These are phyloP conservation scores for Aeschynomene evenia DNA, from an alignment of 306 rosid genomes.

Conservation along the genomic window DNA sequence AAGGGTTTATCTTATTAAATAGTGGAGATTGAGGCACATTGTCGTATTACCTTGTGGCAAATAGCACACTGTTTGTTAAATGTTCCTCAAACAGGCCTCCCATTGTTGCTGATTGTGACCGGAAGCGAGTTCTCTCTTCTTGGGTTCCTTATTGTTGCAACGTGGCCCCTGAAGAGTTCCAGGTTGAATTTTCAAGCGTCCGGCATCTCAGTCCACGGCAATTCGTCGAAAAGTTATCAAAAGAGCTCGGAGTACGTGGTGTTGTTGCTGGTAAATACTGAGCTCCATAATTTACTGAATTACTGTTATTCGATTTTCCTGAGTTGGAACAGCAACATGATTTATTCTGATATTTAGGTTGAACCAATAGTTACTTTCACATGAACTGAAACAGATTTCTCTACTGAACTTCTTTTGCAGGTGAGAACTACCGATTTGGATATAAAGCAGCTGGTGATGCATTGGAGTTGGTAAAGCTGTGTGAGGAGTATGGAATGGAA, in stretches of 20 bases:
- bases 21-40: neutral
- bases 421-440: conserved; percentile 94
- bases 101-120: conserved; percentile 81
- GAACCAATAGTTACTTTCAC: conserved; percentile 1
- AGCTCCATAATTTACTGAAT: conserved; percentile 1
- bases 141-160: conserved; percentile 75
- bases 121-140: conserved; percentile 76
- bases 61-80: conserved; percentile 5
- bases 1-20: neutral
- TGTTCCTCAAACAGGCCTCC: conserved; percentile 68
- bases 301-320: no score
- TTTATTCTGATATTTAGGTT: neutral
- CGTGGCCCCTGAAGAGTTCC: conserved; percentile 66
- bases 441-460: conserved; percentile 94
- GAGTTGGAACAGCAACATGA: neutral
- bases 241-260: conserved; percentile 77
- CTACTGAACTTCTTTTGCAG: conserved; percentile 51
- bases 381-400: conserved; percentile 25
- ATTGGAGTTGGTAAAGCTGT: conserved; percentile 65
- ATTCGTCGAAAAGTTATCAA: conserved; percentile 77
- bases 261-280: conserved; percentile 77
- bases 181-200: conserved; percentile 74
- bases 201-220: conserved; percentile 77
- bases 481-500: conserved; percentile 73
- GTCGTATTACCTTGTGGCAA: neutral